Base-by-base conservation (phyloP, 2,329 filamentous ascomycete species). In the Uncinocarpus reesii region DNA sequence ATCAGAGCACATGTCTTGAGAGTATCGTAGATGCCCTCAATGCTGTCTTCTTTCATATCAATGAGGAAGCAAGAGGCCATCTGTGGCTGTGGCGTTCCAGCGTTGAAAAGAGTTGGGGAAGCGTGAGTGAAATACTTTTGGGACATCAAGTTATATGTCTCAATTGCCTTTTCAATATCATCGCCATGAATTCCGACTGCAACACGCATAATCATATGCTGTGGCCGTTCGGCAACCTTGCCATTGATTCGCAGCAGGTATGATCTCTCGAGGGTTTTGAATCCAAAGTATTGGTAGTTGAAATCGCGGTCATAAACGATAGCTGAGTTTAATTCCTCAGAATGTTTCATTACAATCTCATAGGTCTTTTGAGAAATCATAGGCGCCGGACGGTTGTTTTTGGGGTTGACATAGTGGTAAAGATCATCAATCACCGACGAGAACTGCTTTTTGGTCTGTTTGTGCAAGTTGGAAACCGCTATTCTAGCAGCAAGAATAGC, bases 141-240 rank as follows among this genome's bases (percentile, higher is more conserved):
- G 26, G 92, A 98, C 89, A 98, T 95, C 70, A 93, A 80, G 72
- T 96, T 90, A 76, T 98, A 98, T 35, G 92, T 96, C 78, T 98
- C 88, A 47, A 96, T 81, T 55, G 87, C 90, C 62, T 83, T 86
- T 73, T 96, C 92, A 52, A 98, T 84, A 62, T 96, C 79, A 55
- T 95, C 86, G 52, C 89, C 89, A 75, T 94, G 93, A 59, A 98
- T 95, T 50, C 92, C 92, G 50, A 98, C 90, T 58, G 92, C 80
- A 47, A 98, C 92, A 78, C 92, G 87, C 92, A 98, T 98, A 61
- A 98, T 90, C 88, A 98, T 92, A 74, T 98, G 92, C 71, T 98
- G 92, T 37, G 92, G 92, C 61, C 92, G 82, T 75, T 98, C 92
- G 45, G 89, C 90, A 64, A 96, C 87, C 73, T 95, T 94, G 66